Evolutionary conservation across 345 rosid species (phyloP), one percentile per base, ranked within the genome.

Genomic region (Eutrema japonicum): DNA sequence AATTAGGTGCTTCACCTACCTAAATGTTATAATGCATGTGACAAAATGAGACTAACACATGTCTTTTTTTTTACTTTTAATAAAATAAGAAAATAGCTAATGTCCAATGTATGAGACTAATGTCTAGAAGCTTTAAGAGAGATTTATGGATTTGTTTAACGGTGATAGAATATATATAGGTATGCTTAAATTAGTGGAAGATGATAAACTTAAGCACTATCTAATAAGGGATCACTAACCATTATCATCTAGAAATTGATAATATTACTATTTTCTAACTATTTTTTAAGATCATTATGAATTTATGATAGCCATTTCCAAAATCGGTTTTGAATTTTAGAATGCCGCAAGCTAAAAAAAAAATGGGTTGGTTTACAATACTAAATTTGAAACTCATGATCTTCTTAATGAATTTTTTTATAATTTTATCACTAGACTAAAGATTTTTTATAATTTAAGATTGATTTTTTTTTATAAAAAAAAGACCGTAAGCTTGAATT

Each of bases 1-100:
- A 61, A 74, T 61, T 76, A 70, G 79, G 79, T 76, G 65, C 3
- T 54, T 70, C 75, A 76, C 79, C 79, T 45, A 76, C 79, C 59
- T 70, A 60, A 36, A 76, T 32, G 59, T 76, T 70, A 46, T 63
- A 69, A 45, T 30, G 71, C 79, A 76, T 76, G 79, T 76, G 79
- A 40, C 70, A 43, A 37, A 42, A 53, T 52, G 64, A 46, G 45
- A 55, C 18, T 45, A 63, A 47, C 79, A 52, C 70, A 62, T 63
- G 66, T 53, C 6, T 11, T 33, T 10, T 33, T n/a, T 14, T 26
- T 16, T 62, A 30, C n/a, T 64, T 64, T 10, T 56, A 36, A 27
- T 64, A 45, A 35, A 62, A 61, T 18, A 30, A n/a, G 13, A 54
- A 22, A 26, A 49, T 29, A 35, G 63, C 36, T 40, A 48, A 6